Base-by-base conservation (phyloP, 768 basidiomycete genomes). In the Lactarius hengduanensis region DNA sequence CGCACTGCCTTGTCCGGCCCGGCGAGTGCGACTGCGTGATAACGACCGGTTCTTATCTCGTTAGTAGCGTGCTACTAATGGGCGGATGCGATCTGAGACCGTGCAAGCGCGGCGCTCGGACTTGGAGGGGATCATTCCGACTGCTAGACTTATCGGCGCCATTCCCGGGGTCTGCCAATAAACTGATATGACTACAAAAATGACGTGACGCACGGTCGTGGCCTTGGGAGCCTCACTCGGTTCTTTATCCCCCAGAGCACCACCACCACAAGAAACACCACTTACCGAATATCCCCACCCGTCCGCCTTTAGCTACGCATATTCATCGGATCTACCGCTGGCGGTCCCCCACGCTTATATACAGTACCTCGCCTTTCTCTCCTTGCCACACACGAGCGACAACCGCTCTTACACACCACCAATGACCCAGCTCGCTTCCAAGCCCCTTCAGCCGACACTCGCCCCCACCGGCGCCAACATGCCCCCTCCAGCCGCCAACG, bases 241-340 rank as follows among this genome's bases (percentile, higher is more conserved):
- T 38, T 9, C 20, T n/a, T 32, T 28, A 32, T 2, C 47, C 36
- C n/a, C 11, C 18, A 11, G 47, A 40, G 47, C 55, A 40, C 45
- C 36, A 36, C 11, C 28, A n/a, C 30, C 30, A 13, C 38, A 28
- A 3, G 2, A n/a, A 34, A 32, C 15, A 26, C 26, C 47, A 50
- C 47, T 20, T 6, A 40, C 54, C 65, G 22, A 9, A 34, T 22
- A 47, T 16, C 63, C 22, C 43, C 59, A 43, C 41, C 47, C 5
- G n/a, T 63, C 36, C 28, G 45, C n/a, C 4, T n/a, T 45, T 45
- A 38, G 26, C 10, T 18, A 59, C 66, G 61, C 61, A 59, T 62
- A 55, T 62, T 63, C 36, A 53, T 67, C 62, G 66, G 66, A 67
- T 67, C 66, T 67, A 67, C 66, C 66, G 66, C 66, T 67, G 66